Evolutionary conservation across 768 basidiomycete genomes (phyloP), one percentile per base, ranked within the genome.

Genomic region (Suillus weaverae): DNA sequence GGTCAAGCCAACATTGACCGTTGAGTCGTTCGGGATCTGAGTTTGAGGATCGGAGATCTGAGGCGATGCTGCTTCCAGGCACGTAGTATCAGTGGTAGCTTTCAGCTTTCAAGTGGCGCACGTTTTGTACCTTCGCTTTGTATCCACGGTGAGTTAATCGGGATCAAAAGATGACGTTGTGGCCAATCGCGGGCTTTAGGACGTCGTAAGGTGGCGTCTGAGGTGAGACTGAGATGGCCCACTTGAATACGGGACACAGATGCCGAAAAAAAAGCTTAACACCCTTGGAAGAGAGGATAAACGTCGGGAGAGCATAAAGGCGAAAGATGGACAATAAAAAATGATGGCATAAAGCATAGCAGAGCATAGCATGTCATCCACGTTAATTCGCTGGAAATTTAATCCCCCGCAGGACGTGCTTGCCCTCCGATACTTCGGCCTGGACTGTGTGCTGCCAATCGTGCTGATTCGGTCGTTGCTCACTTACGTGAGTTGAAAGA

Each of bases 41-140:
- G 50, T 62, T 62, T 66, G 30, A n/a, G 35, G 36, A 50, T 38
- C 38, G 30, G 41, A 33, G 55, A 65, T 56, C 50, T 33, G 56
- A 66, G 63, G 66, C 66, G 36, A 64, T 66, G 66, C 63, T 22
- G 39, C 35, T 26, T 33, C 48, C 63, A 66, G 66, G 66, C 66
- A 66, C 66, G 26, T 26, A 26, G 26, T 26, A 26, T 2, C 26
- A 26, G 48, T 59, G 26, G 36, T 39, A 16, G 22, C 22, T 39
- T 55, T 56, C 33, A 54, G 53, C 53, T 62, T 61, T 44, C 22
- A 63, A 20, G 62, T 63, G 62, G 62, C 62, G 56, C 30, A 53
- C 32, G 51, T 18, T 51, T 20, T 53, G 38, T 41, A 59, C 56
- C 56, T 64, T 64, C 55, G 56, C 56, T 56, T 59, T 35, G 61